Conservation (phyloP, 2,329 filamentous ascomycete genomes). For the Colletotrichum echinochloae region DNA sequence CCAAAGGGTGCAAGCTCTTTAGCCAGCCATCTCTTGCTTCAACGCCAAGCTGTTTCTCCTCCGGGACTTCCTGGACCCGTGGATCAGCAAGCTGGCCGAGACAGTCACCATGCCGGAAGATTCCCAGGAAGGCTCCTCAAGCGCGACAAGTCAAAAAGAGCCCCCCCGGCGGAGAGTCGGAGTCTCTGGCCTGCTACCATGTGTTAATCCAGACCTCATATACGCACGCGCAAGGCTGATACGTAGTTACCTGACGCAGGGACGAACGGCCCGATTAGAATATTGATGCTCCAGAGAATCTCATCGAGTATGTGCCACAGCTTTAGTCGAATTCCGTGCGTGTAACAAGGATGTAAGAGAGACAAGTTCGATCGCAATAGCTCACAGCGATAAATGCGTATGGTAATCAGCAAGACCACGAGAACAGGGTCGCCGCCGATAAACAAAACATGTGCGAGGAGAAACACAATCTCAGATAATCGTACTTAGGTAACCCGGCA, state of each 20-base stretch:
- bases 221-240: conserved; percentile 85
- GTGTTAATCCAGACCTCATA: conserved; percentile 75
- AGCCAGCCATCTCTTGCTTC: neutral
- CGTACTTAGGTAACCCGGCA: no score
- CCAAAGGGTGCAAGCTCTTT: neutral
- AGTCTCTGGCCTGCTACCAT: conserved; percentile 62
- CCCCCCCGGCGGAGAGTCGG: conserved; percentile 66
- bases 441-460: no score
- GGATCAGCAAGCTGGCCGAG: neutral
- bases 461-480: no score
- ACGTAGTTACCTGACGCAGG: no score
- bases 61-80: neutral
- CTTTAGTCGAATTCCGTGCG: neutral
- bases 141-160: conserved; percentile 63
- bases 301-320: neutral
- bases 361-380: no score
- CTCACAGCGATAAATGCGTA: no score
- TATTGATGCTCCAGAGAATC: no score
- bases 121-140: neutral
- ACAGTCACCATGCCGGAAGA: neutral
- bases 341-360: neutral
- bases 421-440: no score
- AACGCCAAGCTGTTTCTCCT: neutral
- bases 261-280: no score
- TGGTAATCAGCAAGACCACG: no score